A percentile compares a stretch with the other conserved stretches of the same genome.
Conservation (phyloP, 352 stramenopile genomes). For the Thalassiosira mediterranea region DNA sequence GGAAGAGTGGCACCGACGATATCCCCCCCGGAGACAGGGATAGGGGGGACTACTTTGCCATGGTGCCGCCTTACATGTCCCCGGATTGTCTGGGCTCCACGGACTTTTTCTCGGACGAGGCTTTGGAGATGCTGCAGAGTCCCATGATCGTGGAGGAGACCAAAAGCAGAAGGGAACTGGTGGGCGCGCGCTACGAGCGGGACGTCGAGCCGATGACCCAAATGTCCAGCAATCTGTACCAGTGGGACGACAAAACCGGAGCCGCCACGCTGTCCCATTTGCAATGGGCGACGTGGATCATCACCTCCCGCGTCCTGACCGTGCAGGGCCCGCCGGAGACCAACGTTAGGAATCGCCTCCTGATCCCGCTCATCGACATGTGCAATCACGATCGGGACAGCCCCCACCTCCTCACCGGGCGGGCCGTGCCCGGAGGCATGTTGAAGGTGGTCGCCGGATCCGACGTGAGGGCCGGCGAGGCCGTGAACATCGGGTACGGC, state of each 20-base stretch:
- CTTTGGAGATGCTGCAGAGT: constrained; percentile 71
- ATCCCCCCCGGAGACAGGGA: constrained; percentile 25
- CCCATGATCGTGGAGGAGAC: constrained; percentile 74
- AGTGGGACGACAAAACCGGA: constrained; percentile 23
- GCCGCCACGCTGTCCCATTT: constrained; percentile 55
- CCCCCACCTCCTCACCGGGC: constrained; percentile 72
- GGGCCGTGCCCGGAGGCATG: constrained; percentile 60
- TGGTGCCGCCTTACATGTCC: constrained; percentile 61
- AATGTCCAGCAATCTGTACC: constrained; percentile 57
- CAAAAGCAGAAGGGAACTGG: constrained; percentile 36
- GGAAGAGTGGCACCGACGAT: constrained; percentile 18
- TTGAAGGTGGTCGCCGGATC: constrained; percentile 76
- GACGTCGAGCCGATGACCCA: constrained; percentile 60
- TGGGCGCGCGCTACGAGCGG: constrained; percentile 50
- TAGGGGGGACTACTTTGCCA: constrained; percentile 59
- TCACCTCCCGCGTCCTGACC: constrained; percentile 75
- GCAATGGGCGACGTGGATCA: constrained; percentile 69
- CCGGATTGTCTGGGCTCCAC: constrained; percentile 66
- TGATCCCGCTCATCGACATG: constrained; percentile 79
- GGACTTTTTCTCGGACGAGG: constrained; percentile 72
- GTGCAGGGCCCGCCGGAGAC: constrained; percentile 59
- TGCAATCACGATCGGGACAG: constrained; percentile 81
- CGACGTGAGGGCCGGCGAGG: constrained; percentile 63
- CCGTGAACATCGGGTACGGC: constrained; percentile 80
- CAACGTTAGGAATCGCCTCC: constrained; percentile 50